Evolutionary conservation across 495 filamentous ascomycete species (phyloP), one percentile per base, ranked within the genome.

Genomic region (Hyphodiscus hymeniophilus): DNA sequence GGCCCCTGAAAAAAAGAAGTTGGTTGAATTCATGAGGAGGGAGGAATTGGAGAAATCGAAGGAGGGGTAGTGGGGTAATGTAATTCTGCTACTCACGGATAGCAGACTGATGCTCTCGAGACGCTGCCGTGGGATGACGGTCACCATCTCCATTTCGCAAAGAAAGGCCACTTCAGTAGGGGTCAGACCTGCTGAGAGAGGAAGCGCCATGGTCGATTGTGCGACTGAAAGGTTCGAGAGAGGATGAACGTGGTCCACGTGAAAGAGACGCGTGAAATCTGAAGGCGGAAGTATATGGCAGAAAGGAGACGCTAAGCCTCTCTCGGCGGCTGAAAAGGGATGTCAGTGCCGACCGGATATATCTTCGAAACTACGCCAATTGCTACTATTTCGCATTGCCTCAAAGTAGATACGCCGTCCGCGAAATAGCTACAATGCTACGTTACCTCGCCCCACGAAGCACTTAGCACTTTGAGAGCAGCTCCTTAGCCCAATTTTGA

Each of bases 71-170:
- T 23, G 56, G 61, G 57, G 51, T 43, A 28, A 24, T n/a, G n/a
- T n/a, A n/a, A n/a, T n/a, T n/a, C n/a, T n/a, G n/a, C n/a, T n/a
- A 77, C 82, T 70, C 69, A 98, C 91, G 48, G 81, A 79, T 36
- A 98, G 79, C 42, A 98, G 73, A 52, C 85, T 70, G 34, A 96
- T 81, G 42, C 79, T 80, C 52, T 96, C 89, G 38, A 97, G 78
- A 45, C 84, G 79, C 63, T 96, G 90, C 24, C 92, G 87, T 45
- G 92, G 92, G 33, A 97, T 77, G 10, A 98, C 77, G 1, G 90
- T 95, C 38, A 98, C 85, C 58, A 84, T 76, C 66, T 95, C 89
- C 87, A 95, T 95, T 68, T 98, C 92, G 64, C 90, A 94, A 38
- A 96, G 76, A 65, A 97, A 98, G 58, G 89, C 86, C 35, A 95